These are phyloP conservation scores for Colletotrichum euphorbiae DNA, from an alignment of 2,329 filamentous ascomycete species.

Conservation along the genomic window DNA sequence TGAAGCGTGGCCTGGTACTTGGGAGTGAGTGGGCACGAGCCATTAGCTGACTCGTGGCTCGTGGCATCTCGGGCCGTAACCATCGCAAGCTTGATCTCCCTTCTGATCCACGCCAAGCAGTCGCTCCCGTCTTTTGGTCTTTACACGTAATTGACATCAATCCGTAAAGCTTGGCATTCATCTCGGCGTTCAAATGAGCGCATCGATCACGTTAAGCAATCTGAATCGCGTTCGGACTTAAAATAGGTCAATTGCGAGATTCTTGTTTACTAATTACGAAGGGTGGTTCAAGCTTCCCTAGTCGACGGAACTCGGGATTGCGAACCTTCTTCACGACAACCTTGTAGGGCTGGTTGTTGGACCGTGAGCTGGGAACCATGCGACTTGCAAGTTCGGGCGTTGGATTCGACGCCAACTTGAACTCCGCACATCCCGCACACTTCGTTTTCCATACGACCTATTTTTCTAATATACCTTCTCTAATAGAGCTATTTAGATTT, in stretches of 20 bases:
- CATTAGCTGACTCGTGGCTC: not conserved
- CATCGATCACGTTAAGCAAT: not conserved
- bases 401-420: too few species aligned
- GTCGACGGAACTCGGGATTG: conserved; percentile 4
- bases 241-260: not conserved
- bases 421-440: conserved; percentile 2
- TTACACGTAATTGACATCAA: conserved; percentile 1
- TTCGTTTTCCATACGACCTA: too few species aligned
- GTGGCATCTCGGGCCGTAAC: conserved; percentile 16
- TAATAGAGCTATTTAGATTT: too few species aligned
- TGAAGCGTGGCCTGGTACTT: not conserved
- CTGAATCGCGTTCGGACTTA: conserved; percentile 13
- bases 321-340: not conserved
- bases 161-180: conserved; percentile 21
- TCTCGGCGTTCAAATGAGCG: conserved; percentile 21
- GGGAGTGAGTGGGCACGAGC: not conserved
- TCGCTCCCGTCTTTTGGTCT: conserved; percentile 11
- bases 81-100: conserved; percentile 14
- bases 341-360: conserved; percentile 10
- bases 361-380: not conserved
- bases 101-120: conserved; percentile 26
- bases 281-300: not conserved
- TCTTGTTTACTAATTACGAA: not conserved
- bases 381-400: not conserved
- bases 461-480: too few species aligned